These are phyloP conservation scores for Cucurbita maxima DNA, from an alignment of 306 rosid species.

Conservation along the genomic window DNA sequence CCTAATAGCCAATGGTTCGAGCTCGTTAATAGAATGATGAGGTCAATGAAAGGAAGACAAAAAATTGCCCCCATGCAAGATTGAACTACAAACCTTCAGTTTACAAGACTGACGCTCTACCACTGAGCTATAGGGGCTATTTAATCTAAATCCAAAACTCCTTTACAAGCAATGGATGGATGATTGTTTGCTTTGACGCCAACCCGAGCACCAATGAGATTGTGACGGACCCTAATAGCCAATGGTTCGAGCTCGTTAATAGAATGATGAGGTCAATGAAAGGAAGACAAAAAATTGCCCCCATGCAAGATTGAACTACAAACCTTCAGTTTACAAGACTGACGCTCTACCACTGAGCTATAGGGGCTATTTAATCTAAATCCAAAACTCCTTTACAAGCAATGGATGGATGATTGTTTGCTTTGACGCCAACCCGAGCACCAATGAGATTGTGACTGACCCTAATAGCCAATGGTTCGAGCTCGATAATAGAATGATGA, in stretches of 20 bases:
- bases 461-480: slow-evolving; percentile 83
- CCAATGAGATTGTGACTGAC: slow-evolving; percentile 45
- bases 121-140: too few relatives aligned
- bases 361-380: too few relatives aligned
- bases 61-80: too few relatives aligned
- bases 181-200: slow-evolving; percentile 50
- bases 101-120: too few relatives aligned
- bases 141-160: too few relatives aligned
- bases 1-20: too few relatives aligned
- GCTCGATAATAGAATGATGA: slow-evolving; percentile 37
- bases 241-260: slow-evolving; percentile 74
- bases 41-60: too few relatives aligned
- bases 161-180: slow-evolving; percentile 10
- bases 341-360: too few relatives aligned
- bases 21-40: too few relatives aligned
- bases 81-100: too few relatives aligned
- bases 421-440: slow-evolving; percentile 41
- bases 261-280: slow-evolving; percentile 20
- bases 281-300: neutral
- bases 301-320: too few relatives aligned
- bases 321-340: too few relatives aligned
- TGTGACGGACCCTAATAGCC: slow-evolving; percentile 68
- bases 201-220: slow-evolving; percentile 27
- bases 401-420: slow-evolving; percentile 28
- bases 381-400: neutral